Conservation (phyloP, 192 early-diverging fungal genomes). For the Backusella luteola region DNA sequence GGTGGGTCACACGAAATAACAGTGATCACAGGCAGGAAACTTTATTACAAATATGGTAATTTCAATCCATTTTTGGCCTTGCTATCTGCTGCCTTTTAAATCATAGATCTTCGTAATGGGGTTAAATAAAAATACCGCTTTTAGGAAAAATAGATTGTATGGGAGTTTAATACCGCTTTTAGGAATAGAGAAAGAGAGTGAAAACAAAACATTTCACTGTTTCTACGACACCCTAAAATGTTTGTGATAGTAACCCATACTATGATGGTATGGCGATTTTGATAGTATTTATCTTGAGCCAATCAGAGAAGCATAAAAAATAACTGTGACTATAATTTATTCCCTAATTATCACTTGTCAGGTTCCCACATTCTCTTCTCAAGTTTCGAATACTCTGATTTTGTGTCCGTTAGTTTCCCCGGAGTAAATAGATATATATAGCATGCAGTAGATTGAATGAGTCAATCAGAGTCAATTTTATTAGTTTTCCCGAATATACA, state of each 20-base stretch:
- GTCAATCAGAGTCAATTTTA: not conserved
- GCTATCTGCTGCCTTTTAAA: no score
- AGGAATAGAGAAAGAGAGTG: not conserved
- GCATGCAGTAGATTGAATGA: not conserved
- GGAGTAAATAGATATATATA: not conserved
- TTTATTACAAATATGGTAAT: slow-evolving; percentile 3
- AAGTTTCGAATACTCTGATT: slow-evolving; percentile 4
- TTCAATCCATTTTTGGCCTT: slow-evolving; percentile 2
- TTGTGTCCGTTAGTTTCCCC: slow-evolving; percentile 3
- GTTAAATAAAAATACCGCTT: slow-evolving; percentile 2
- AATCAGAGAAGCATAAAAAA: not conserved
- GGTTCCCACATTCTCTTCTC: not conserved
- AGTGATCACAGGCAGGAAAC: slow-evolving; percentile 1
- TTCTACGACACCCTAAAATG: not conserved
- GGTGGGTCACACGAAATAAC: not conserved
- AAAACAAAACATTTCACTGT: not conserved
- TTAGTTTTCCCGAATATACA: not conserved
- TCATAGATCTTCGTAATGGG: not conserved
- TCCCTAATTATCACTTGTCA: not conserved
- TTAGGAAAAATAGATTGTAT: not conserved
- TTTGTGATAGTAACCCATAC: not conserved
- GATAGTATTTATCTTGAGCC: not conserved
- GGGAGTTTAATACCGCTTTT: not conserved
- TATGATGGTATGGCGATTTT: not conserved
- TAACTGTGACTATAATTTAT: not conserved